Evolutionary conservation across 495 filamentous ascomycete genomes (phyloP), one percentile per base, ranked within the genome.

Genomic region (Gamarada debralockiae): DNA sequence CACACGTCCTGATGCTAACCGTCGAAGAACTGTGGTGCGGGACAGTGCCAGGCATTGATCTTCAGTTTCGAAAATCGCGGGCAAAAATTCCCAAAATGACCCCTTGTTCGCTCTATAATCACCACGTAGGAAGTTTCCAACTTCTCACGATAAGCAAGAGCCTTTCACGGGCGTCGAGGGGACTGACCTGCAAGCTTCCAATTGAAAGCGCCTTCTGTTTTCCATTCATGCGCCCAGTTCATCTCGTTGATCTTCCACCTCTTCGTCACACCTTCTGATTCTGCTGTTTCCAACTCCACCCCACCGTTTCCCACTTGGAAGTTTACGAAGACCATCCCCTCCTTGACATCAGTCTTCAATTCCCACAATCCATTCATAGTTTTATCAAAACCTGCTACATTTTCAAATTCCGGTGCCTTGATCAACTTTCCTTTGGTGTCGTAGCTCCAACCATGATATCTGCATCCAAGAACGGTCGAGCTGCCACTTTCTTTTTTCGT

Each of bases 371-470:
- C 66, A 22, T 82, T 79, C 55, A 72, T 55, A 56, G 50, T 64
- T 64, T 79, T 82, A 46, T 82, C 78, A 52, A 84, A 83, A 15
- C 69, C 79, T 14, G 67, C 61, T 8, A 81, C 57, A 6, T 72
- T 70, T 21, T 82, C 70, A 53, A 77, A 84, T 2, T 73, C 68
- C 0, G 80, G 80, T 2, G 82, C 80, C 61, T 82, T 82, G 40
- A 79, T 72, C 34, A 84, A 63, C 29, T 74, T 70, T 15, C 82
- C 80, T 37, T 62, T 70, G 4, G 73, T 70, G 48, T 78, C 74
- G 53, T 83, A 84, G 33, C 73, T 77, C 81, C 82, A 85, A 21
- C 81, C 80, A 62, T 85, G 82, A 55, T 83, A 85, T 38, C 75
- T 69, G 62, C 80, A 85, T 1, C 71, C 65, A 12, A 84, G 73